These are phyloP conservation scores for Homolaphlyctis polyrhiza DNA, from an alignment of 371 early-diverging fungal species.

Conservation along the genomic window DNA sequence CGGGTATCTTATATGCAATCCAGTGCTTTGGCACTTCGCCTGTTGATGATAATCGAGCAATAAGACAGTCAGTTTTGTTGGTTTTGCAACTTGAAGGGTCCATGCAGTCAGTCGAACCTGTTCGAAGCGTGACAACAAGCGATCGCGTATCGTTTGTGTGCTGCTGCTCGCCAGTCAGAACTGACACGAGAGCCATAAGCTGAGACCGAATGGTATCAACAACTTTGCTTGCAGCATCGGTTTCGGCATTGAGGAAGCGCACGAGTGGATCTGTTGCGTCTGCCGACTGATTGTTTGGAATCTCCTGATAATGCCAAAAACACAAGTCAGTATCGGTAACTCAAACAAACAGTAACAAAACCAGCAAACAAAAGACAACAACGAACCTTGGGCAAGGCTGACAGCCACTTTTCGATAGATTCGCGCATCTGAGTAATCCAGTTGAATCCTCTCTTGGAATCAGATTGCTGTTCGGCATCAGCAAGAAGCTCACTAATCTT, in stretches of 20 bases:
- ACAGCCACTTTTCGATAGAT: constrained; percentile 47
- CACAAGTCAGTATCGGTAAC: too few relatives aligned
- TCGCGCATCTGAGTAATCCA: neutral
- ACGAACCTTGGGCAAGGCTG: constrained; percentile 52
- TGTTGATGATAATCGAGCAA: too few relatives aligned
- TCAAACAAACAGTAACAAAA: neutral
- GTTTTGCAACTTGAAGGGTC: too few relatives aligned
- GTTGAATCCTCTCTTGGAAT: neutral
- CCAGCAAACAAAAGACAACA: neutral
- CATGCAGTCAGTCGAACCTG: neutral
- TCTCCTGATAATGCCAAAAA: too few relatives aligned
- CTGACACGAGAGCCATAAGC: constrained; percentile 53
- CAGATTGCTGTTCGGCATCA: neutral
- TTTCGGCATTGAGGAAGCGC: constrained; percentile 83
- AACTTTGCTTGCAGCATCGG: constrained; percentile 56
- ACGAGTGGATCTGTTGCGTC: constrained; percentile 64
- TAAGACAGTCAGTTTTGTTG: too few relatives aligned
- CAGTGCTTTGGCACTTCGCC: constrained; percentile 74
- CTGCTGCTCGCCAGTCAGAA: constrained; percentile 72
- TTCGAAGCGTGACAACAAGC: constrained; percentile 46
- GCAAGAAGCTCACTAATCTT: neutral
- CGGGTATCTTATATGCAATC: constrained; percentile 70
- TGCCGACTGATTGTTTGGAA: constrained; percentile 17
- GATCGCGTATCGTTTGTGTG: constrained; percentile 81
- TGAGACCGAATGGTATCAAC: constrained; percentile 63